These are phyloP conservation scores for Marchantia paleacea DNA, from an alignment of 225 moss, liverwort and hornwort genomes.

Conservation along the genomic window DNA sequence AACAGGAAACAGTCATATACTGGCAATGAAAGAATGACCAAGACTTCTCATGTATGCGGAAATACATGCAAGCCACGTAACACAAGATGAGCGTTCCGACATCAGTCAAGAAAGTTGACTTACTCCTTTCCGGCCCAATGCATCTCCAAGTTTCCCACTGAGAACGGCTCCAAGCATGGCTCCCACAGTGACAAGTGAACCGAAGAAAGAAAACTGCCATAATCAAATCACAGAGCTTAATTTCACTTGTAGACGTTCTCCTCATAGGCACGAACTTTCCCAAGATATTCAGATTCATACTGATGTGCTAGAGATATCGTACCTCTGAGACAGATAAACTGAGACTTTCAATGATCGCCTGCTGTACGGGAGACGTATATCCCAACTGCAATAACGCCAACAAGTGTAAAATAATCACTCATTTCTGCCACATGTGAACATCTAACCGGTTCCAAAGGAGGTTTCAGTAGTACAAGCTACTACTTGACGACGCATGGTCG, in stretches of 20 bases:
- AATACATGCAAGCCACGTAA: no score
- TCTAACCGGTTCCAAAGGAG: neutral
- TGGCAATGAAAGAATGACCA: no score
- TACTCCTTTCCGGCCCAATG: slow-evolving; percentile 65
- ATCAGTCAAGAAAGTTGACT: slow-evolving; percentile 23
- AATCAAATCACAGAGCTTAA: neutral
- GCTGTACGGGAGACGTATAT: slow-evolving; percentile 70
- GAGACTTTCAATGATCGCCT: slow-evolving; percentile 49
- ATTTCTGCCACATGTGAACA: neutral
- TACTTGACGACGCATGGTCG: neutral
- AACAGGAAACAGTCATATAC: neutral
- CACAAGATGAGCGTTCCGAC: neutral
- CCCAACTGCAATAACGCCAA: slow-evolving; percentile 50
- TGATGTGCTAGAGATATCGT: neutral
- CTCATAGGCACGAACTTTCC: no score
- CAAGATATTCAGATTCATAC: no score
- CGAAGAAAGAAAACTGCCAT: slow-evolving; percentile 77
- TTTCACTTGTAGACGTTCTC: neutral
- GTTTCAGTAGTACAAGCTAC: no score
- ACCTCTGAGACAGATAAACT: slow-evolving; percentile 60
- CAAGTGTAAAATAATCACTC: neutral
- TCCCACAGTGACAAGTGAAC: slow-evolving; percentile 72
- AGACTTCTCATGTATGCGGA: no score
- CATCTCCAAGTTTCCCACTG: slow-evolving; percentile 66
- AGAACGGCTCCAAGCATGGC: slow-evolving; percentile 68